Evolutionary conservation across 108 stramenopile species (phyloP), one percentile per base, ranked within the genome.

Genomic region (Parietichytrium sp.): DNA sequence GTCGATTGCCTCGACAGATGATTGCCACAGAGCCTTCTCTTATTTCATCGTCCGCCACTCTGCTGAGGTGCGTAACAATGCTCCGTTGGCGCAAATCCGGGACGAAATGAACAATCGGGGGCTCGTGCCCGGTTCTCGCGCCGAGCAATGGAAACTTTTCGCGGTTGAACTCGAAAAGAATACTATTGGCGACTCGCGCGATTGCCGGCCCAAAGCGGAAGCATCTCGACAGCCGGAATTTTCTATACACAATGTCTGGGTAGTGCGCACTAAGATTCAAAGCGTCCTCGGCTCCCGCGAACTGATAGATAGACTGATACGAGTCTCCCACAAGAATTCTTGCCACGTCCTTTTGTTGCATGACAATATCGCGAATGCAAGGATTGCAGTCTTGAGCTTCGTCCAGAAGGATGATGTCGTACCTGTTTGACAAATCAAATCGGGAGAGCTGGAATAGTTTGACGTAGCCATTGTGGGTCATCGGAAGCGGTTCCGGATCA

Each of bases 311-410:
- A 6, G 61, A 33, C 20, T 72, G 61, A 25, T 72, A 45, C 2
- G 18, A 42, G 42, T 72, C 61, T n/a, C 61, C 61, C 36, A 72
- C 45, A 8, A 72, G 20, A 20, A 72, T 27, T 0, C 61, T 33
- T 6, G 61, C 61, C 23, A 33, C 36, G 10, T 38, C 20, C 6
- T n/a, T 33, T 42, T 72, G 61, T 25, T 72, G 61, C 61, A 72
- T 72, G 13, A 72, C 61, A 15, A 72, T 33, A 2, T 72, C 61
- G 38, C 61, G 61, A 6, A 42, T 42, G 20, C 61, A 72, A 25
- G 61, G 61, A n/a, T 33, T 72, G 42, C 61, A 72, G 42, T 72
- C 61, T 72, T 72, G 61, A 25, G 61, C 61, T 42, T 72, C 61
- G 61, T 72, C 61, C 42, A 72, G 20, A 8, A 72, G 10, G 2